These are phyloP conservation scores for Metschnikowia dekortorum DNA, from an alignment of 805 yeast genomes.

Conservation along the genomic window DNA sequence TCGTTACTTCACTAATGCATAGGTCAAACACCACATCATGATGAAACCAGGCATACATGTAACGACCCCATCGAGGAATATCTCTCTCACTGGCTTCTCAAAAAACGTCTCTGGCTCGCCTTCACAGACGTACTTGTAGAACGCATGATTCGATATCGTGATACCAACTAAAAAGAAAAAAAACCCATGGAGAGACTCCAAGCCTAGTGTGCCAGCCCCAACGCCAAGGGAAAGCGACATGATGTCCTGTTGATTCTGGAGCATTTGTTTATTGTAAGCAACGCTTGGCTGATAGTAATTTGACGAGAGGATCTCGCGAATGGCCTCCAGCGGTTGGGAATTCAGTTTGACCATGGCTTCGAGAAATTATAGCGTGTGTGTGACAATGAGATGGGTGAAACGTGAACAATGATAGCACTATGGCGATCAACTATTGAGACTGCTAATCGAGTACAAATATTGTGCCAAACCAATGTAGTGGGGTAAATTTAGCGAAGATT, in stretches of 20 bases:
- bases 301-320: not conserved
- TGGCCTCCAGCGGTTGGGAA: not conserved
- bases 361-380: not conserved
- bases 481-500: not conserved
- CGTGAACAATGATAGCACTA: not conserved
- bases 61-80: constrained; percentile 30
- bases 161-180: constrained; percentile 32
- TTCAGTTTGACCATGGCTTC: not conserved
- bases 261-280: constrained; percentile 12
- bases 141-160: constrained; percentile 26
- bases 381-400: not conserved
- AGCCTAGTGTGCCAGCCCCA: constrained; percentile 37
- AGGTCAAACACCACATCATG: constrained; percentile 48
- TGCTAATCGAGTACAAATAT: too few species aligned
- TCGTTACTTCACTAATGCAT: constrained; percentile 32
- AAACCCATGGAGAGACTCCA: constrained; percentile 35
- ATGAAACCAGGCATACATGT: constrained; percentile 36
- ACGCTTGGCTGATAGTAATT: constrained; percentile 7
- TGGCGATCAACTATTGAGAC: too few species aligned
- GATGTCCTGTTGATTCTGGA: constrained; percentile 33
- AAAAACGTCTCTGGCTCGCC: constrained; percentile 23
- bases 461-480: not conserved
- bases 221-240: constrained; percentile 36
- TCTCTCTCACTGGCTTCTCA: constrained; percentile 27
- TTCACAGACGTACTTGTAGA: constrained; percentile 30